A percentile compares a stretch with the other conserved stretches of the same genome.
Evolutionary conservation across 1,284 basidiomycete species (phyloP).

Genomic region (Cystobasidium pallidum): DNA sequence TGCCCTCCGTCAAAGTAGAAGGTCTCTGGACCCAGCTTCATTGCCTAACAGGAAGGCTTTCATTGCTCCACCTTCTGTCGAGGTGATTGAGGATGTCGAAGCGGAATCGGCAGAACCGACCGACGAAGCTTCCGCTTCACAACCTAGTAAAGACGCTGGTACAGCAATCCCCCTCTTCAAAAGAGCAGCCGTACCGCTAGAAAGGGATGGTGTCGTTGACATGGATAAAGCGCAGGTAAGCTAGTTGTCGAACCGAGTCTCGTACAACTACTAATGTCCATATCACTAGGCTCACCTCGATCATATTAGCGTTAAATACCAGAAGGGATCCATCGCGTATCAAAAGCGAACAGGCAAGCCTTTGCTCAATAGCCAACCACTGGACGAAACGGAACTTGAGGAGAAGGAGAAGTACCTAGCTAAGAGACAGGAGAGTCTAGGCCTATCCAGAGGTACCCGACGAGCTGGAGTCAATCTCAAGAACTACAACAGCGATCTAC

Average conservation of each 20-base stretch:
- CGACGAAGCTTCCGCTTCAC: neutral
- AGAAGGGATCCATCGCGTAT: conserved; percentile 47
- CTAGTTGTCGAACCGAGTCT: neutral
- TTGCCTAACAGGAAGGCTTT: conserved; percentile 29
- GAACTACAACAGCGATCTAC: conserved; percentile 39
- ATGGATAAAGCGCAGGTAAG: conserved; percentile 47
- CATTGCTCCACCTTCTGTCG: conserved; percentile 20
- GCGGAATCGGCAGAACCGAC: neutral
- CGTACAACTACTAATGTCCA: neutral
- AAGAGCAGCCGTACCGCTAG: conserved; percentile 43
- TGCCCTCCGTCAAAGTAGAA: neutral
- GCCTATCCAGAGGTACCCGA: neutral
- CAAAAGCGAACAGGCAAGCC: conserved; percentile 46
- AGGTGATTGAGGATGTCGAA: conserved; percentile 3
- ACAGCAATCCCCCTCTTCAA: conserved; percentile 46
- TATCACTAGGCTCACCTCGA: conserved; percentile 50
- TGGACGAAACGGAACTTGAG: conserved; percentile 30
- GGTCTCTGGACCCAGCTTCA: neutral
- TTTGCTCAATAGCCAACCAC: conserved; percentile 44
- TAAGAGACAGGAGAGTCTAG: conserved; percentile 9
- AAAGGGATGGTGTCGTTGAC: conserved; percentile 47
- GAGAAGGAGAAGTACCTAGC: conserved; percentile 26
- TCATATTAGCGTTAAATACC: conserved; percentile 48
- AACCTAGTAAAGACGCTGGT: neutral
- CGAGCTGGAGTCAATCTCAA: conserved; percentile 33